Conservation (phyloP, 1,139 yeast species). For the Suhomyces guaymorum region DNA sequence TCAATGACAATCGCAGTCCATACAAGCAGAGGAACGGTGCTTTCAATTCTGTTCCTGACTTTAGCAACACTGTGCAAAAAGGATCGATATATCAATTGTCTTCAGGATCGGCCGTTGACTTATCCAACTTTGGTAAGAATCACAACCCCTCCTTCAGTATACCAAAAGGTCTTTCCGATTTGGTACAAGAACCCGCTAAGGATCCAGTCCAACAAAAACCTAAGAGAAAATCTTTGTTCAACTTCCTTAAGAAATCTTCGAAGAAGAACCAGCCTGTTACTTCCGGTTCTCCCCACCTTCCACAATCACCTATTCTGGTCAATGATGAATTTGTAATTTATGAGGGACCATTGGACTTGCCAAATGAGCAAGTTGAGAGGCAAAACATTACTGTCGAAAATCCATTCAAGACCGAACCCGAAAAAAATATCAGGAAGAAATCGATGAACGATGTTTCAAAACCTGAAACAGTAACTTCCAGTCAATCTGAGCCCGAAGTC, state of each 20-base stretch:
- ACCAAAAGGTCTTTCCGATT: slow-evolving; percentile 20
- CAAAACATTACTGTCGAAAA: too few relatives aligned
- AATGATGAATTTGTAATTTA: neutral
- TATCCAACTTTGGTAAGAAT: slow-evolving; percentile 43
- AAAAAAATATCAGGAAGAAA: too few relatives aligned
- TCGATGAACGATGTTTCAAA: too few relatives aligned
- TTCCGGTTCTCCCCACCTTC: slow-evolving; percentile 17
- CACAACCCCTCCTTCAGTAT: slow-evolving; percentile 41
- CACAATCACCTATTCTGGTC: slow-evolving; percentile 20
- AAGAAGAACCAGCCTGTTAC: slow-evolving; percentile 11
- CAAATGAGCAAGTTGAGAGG: too few relatives aligned
- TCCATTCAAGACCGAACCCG: too few relatives aligned
- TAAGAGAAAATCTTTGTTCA: slow-evolving; percentile 26
- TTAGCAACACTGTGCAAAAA: slow-evolving; percentile 15
- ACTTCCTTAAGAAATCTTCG: slow-evolving; percentile 25
- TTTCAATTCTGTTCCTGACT: slow-evolving; percentile 31
- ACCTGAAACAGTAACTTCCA: slow-evolving; percentile 2
- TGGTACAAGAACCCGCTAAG: slow-evolving; percentile 14
- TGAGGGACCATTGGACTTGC: neutral
- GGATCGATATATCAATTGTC: slow-evolving; percentile 27
- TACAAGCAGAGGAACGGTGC: slow-evolving; percentile 1
- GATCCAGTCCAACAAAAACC: slow-evolving; percentile 10
- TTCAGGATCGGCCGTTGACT: slow-evolving; percentile 45
- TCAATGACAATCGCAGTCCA: slow-evolving; percentile 5
- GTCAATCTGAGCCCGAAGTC: neutral